Base-by-base conservation (phyloP, 805 yeast genomes). In the Zygoascus bituminiphila region DNA sequence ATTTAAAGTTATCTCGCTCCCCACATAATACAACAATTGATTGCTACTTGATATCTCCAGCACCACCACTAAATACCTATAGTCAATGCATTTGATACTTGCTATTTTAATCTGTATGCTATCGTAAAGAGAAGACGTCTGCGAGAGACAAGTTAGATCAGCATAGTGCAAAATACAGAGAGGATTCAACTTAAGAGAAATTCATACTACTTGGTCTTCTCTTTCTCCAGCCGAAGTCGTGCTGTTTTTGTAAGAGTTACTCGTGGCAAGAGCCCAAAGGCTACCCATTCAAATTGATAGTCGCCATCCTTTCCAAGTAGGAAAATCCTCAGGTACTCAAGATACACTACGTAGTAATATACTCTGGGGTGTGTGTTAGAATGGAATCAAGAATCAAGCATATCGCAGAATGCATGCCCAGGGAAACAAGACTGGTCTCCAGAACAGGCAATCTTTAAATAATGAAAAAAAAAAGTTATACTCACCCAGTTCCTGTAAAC, bases 321-420 rank as follows among this genome's bases (percentile, higher is more conserved):
- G 65, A 82, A 79, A 26, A 83, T 69, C 55, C 91, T 74, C 53
- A 89, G 68, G 54, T 84, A 78, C 68, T 88, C 89, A 59, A 84
- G 75, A 61, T 84, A 88, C 2, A 84, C 79, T 54, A 89, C 75
- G 67, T 87, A 89, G 62, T 74, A 83, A 65, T 91, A 91, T 9
- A 91, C 93, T 1, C 97, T 96, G 19, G 80, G 42, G 22, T n/a
- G 14, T 4, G 29, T 20, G 40, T 42, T 23, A 25, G 40, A 40
- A 40, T 40, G 33, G 39, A 15, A 9, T 12, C 8, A 14, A 26
- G n/a, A 9, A 12, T 17, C 12, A 8, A 8, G 9, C 39, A 36
- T 12, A 36, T 12, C 39, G n/a, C 19, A 36, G 39, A 36, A 36
- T 9, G n/a, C n/a, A n/a, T n/a, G n/a, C n/a, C n/a, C n/a, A n/a